A percentile compares a stretch with the other conserved stretches of the same genome.
phyloP scores from a whole-genome alignment of 2,329 filamentous ascomycete genomes.

The Parascedosporium putredinis region DNA sequence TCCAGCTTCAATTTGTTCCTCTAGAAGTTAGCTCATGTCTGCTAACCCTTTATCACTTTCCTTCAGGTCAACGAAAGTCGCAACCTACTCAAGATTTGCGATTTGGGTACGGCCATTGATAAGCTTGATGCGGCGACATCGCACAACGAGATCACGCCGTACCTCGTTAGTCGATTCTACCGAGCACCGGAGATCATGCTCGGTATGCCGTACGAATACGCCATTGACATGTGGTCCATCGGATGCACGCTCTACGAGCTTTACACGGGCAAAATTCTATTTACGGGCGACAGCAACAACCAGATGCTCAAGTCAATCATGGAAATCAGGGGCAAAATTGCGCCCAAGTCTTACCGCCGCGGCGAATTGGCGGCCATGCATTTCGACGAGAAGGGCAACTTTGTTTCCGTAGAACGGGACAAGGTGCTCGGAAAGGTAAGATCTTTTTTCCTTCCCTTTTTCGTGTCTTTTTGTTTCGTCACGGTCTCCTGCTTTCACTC shows the following conservation, averaged over 20 bases:
- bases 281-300: constrained; percentile 92
- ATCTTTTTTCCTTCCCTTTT: constrained; percentile 16
- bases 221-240: constrained; percentile 95
- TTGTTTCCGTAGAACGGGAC: constrained; percentile 75
- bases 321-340: constrained; percentile 89
- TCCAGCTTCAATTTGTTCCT: neutral
- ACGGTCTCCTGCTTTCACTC: too few relatives aligned
- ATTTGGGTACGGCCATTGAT: constrained; percentile 92
- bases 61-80: constrained; percentile 64
- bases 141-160: constrained; percentile 79
- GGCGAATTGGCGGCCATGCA: constrained; percentile 67
- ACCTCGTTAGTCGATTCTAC: constrained; percentile 95
- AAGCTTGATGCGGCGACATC: constrained; percentile 64
- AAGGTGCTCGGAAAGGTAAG: constrained; percentile 73
- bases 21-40: neutral
- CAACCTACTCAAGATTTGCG: constrained; percentile 85
- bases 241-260: constrained; percentile 95
- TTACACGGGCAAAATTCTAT: constrained; percentile 95
- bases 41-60: constrained; percentile 16
- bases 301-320: constrained; percentile 96
- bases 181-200: constrained; percentile 94
- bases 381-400: constrained; percentile 78
- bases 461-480: constrained; percentile 9
- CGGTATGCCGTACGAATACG: constrained; percentile 90
- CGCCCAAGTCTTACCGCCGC: constrained; percentile 76